Conservation (phyloP, 2,329 filamentous ascomycete species). For the Hypoxylon rubiginosum region DNA sequence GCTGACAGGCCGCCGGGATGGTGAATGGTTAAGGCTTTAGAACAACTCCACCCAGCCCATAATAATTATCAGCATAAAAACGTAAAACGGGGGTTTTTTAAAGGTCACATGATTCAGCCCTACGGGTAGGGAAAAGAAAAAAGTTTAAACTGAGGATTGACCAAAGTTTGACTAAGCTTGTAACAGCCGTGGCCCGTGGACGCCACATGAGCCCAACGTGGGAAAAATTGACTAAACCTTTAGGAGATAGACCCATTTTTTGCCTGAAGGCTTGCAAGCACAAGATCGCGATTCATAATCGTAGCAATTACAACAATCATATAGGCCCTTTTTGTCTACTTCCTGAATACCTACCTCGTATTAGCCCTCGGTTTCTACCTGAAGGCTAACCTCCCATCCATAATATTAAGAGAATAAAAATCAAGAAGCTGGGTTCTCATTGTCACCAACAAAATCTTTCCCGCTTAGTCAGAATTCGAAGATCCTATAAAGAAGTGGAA, state of each 20-base stretch:
- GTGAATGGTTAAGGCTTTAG: not conserved
- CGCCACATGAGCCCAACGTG: conserved; percentile 29
- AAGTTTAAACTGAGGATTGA: conserved; percentile 20
- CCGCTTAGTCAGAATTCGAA: not conserved
- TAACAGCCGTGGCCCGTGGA: conserved; percentile 26
- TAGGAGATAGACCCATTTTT: conserved; percentile 17
- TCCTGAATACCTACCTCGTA: not conserved
- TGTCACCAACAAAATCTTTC: not conserved
- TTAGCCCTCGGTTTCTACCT: not conserved
- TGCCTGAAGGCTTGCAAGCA: not conserved
- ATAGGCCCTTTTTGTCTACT: no score
- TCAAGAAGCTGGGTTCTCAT: not conserved
- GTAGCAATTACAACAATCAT: no score
- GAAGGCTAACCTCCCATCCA: not conserved
- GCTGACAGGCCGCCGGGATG: not conserved
- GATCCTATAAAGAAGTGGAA: not conserved
- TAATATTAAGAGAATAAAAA: not conserved
- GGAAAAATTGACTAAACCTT: conserved; percentile 9
- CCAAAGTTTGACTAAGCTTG: conserved; percentile 22
- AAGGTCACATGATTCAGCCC: conserved; percentile 47
- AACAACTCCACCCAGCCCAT: conserved; percentile 7
- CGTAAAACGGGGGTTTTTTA: conserved; percentile 13
- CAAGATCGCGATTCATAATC: not conserved
- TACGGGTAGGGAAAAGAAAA: conserved; percentile 35
- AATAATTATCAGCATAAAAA: conserved; percentile 23